These are phyloP conservation scores for Fusarium sp. DNA, from an alignment of 2,329 filamentous ascomycete genomes.

Conservation along the genomic window DNA sequence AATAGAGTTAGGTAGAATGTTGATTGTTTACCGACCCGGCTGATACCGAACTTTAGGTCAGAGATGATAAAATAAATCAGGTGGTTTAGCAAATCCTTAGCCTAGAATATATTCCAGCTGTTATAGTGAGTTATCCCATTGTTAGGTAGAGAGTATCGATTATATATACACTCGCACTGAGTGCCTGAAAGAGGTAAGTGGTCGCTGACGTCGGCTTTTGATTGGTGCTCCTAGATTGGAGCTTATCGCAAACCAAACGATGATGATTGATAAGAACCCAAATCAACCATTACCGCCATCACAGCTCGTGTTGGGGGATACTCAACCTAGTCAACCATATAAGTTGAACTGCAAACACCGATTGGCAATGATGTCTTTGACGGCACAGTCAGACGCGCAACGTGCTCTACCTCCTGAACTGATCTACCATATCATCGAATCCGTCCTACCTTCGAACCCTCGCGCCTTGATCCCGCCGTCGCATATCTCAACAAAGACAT, in stretches of 20 bases:
- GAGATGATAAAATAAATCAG: too few relatives aligned
- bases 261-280: conserved; percentile 24
- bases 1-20: background rate
- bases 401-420: conserved; percentile 54
- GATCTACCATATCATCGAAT: conserved; percentile 55
- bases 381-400: conserved; percentile 12
- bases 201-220: conserved; percentile 19
- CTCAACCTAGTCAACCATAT: conserved; percentile 6
- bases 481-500: conserved; percentile 60
- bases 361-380: conserved; percentile 27
- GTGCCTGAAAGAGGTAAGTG: background rate
- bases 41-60: too few relatives aligned
- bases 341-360: background rate
- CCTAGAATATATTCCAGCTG: too few relatives aligned
- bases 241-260: conserved; percentile 21
- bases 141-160: too few relatives aligned
- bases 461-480: conserved; percentile 55
- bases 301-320: background rate
- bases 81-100: too few relatives aligned
- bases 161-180: too few relatives aligned
- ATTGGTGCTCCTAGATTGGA: conserved; percentile 12
- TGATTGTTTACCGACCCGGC: too few relatives aligned
- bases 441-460: conserved; percentile 53
- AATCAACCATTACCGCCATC: conserved; percentile 9
- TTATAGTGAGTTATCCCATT: too few relatives aligned